phyloP scores from a whole-genome alignment of 2,329 filamentous ascomycete species.

The Peltaster fructicola region DNA sequence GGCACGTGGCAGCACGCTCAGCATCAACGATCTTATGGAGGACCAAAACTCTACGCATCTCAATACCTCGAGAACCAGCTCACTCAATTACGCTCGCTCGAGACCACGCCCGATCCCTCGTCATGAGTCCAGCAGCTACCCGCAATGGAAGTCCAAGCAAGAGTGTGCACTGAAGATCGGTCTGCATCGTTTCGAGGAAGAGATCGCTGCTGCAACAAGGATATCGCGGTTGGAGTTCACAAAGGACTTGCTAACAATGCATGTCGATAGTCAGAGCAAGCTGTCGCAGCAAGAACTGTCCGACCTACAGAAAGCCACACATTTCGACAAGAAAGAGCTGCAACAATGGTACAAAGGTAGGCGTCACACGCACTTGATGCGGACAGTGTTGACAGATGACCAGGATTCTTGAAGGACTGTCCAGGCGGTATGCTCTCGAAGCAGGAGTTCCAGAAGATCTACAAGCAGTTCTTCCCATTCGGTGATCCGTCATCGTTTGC shows the following conservation, averaged over 20 bases:
- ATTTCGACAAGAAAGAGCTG: slow-evolving; percentile 98
- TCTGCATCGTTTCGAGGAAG: slow-evolving; percentile 14
- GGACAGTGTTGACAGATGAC: slow-evolving; percentile 6
- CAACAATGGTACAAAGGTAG: slow-evolving; percentile 99
- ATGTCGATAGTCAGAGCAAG: slow-evolving; percentile 69
- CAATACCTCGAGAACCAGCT: slow-evolving; percentile 5
- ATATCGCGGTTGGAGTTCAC: slow-evolving; percentile 12
- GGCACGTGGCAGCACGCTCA: too few relatives aligned
- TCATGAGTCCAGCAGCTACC: slow-evolving; percentile 14
- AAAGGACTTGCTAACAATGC: slow-evolving; percentile 16
- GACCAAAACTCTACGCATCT: not conserved
- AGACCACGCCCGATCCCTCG: slow-evolving; percentile 19
- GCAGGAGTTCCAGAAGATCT: slow-evolving; percentile 98
- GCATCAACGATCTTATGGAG: too few relatives aligned
- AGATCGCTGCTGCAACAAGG: slow-evolving; percentile 14
- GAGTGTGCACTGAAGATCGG: slow-evolving; percentile 16
- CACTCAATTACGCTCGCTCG: slow-evolving; percentile 17
- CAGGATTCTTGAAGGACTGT: slow-evolving; percentile 96
- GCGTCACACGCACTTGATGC: slow-evolving; percentile 13
- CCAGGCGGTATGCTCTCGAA: slow-evolving; percentile 93
- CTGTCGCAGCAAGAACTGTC: slow-evolving; percentile 89
- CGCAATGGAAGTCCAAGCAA: slow-evolving; percentile 16
- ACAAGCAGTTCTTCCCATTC: slow-evolving; percentile 98
- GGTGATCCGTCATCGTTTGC: slow-evolving; percentile 94
- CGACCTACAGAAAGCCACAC: slow-evolving; percentile 89